Evolutionary conservation across 2,329 filamentous ascomycete genomes (phyloP).

Genomic region (Xylariaceae sp.): DNA sequence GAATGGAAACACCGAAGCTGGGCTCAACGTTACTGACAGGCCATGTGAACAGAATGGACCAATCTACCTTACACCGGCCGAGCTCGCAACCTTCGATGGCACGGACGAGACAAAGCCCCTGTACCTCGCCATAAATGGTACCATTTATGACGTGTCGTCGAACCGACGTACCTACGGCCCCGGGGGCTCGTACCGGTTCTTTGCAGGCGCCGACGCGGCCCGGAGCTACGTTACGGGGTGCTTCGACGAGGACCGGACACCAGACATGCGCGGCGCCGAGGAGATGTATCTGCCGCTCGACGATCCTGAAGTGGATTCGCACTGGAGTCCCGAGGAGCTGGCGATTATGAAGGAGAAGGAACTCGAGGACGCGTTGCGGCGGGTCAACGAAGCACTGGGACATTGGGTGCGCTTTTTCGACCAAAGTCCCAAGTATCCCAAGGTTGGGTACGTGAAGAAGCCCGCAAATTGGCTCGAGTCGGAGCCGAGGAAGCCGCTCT

Average conservation of each 20-base stretch:
- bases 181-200: conserved; percentile 79
- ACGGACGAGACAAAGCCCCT: conserved; percentile 67
- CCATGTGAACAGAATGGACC: conserved; percentile 50
- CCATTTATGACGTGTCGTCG: conserved; percentile 75
- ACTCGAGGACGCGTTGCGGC: conserved; percentile 54
- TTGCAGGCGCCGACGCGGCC: conserved; percentile 79
- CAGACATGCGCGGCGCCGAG: conserved; percentile 83
- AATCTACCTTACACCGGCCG: conserved; percentile 63
- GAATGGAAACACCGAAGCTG: neutral
- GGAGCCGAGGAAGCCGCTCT: conserved; percentile 58
- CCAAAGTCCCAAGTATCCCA: conserved; percentile 72
- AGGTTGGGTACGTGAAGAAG: conserved; percentile 68
- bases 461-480: conserved; percentile 57
- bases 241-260: conserved; percentile 76
- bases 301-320: conserved; percentile 54
- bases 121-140: conserved; percentile 85
- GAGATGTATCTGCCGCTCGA: conserved; percentile 70
- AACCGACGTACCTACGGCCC: conserved; percentile 69
- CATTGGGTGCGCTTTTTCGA: conserved; percentile 83
- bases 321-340: conserved; percentile 52
- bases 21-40: conserved; percentile 7
- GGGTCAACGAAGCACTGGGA: conserved; percentile 61
- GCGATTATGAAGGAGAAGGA: conserved; percentile 55
- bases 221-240: conserved; percentile 90
- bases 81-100: conserved; percentile 75